Percentiles rank a stretch among this genome's conserved stretches.
These are phyloP conservation scores for Ceratocystis huliohia DNA, from an alignment of 2,329 filamentous ascomycete species.

Conservation along the genomic window DNA sequence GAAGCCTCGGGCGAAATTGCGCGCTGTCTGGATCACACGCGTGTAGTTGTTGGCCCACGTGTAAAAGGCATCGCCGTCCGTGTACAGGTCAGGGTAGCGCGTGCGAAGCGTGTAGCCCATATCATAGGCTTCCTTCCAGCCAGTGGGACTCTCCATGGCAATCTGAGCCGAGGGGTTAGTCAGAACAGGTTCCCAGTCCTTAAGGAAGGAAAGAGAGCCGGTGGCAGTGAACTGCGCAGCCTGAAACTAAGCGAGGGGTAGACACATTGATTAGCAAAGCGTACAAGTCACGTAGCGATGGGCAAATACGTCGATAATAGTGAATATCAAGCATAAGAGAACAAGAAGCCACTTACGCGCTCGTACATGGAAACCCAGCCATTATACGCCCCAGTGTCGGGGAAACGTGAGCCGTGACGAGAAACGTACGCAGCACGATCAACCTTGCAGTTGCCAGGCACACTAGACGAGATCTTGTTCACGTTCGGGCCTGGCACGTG, in stretches of 20 bases:
- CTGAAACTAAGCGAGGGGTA: conserved; percentile 35
- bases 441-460: conserved; percentile 44
- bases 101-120: conserved; percentile 42
- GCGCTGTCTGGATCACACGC: conserved; percentile 48
- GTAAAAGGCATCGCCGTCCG: conserved; percentile 38
- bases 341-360: conserved; percentile 27
- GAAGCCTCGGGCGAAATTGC: conserved; percentile 49
- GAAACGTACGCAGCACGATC: conserved; percentile 48
- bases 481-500: conserved; percentile 40
- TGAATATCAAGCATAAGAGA: background rate
- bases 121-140: conserved; percentile 48
- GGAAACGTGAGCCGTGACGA: conserved; percentile 51
- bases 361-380: conserved; percentile 40
- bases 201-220: conserved; percentile 43
- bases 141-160: conserved; percentile 46
- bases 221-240: conserved; percentile 40
- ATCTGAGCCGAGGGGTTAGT: conserved; percentile 44
- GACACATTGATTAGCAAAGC: background rate
- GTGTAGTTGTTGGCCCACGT: conserved; percentile 56
- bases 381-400: conserved; percentile 46
- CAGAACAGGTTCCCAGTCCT: conserved; percentile 45
- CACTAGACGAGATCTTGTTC: conserved; percentile 39
- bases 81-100: conserved; percentile 39
- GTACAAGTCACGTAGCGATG: background rate
- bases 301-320: too few species aligned